Conservation (phyloP, 2,329 filamentous ascomycete species). For the Penicillium thymicola region DNA sequence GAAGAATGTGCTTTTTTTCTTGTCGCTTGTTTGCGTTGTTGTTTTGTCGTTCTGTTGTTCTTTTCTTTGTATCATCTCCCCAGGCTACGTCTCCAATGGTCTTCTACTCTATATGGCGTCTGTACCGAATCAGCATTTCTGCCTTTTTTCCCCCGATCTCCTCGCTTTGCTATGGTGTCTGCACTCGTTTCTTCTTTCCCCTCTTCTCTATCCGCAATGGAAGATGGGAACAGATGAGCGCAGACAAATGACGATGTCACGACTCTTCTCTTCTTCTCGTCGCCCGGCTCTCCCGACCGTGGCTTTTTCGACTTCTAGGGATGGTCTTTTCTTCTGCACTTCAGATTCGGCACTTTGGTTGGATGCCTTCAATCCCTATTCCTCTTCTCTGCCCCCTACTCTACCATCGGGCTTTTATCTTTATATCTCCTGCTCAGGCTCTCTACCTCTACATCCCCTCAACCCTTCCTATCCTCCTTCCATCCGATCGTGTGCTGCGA, state of each 20-base stretch:
- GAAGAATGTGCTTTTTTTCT: slow-evolving; percentile 15
- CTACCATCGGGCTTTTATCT: background rate
- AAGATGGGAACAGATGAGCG: background rate
- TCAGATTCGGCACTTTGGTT: slow-evolving; percentile 4
- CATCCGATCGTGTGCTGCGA: slow-evolving; percentile 3
- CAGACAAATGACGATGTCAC: slow-evolving; percentile 32
- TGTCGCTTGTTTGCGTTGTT: slow-evolving; percentile 3
- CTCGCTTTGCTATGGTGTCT: slow-evolving; percentile 4
- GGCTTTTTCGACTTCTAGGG: slow-evolving; percentile 23
- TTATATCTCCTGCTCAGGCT: background rate
- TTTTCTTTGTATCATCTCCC: slow-evolving; percentile 7
- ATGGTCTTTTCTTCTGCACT: slow-evolving; percentile 19
- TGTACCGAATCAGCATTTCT: background rate
- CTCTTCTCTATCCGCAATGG: background rate
- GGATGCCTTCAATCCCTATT: background rate
- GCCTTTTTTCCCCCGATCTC: background rate
- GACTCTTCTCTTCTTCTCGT: slow-evolving; percentile 28
- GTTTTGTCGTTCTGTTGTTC: slow-evolving; percentile 1
- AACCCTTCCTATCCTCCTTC: background rate
- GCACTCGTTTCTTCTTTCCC: background rate
- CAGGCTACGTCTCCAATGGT: background rate
- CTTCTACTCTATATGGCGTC: background rate
- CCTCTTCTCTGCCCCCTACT: background rate
- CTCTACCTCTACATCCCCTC: background rate
- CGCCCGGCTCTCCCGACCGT: slow-evolving; percentile 18